Evolutionary conservation across 164 flowering plant species (phyloP), one percentile per base, ranked within the genome.

Genomic region (Piper longum): DNA sequence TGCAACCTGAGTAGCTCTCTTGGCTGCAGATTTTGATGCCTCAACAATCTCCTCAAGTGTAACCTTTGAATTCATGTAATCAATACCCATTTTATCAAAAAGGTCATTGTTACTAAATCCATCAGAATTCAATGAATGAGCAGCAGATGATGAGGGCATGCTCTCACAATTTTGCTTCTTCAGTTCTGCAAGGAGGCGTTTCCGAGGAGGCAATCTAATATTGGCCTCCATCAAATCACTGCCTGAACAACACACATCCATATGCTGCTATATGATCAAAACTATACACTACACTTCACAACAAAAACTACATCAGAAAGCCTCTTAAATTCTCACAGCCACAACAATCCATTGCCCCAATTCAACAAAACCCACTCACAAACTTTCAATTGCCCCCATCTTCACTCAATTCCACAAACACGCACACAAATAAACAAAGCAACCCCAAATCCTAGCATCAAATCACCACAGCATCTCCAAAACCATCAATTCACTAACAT

Each of bases 131-230:
- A 79, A 70, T 64, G 65, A 69, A 59, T 51, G 45, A 43, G 18
- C 52, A 5, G 14, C 66, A 9, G 80, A 70, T 3, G 68, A 62
- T 39, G 62, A 69, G n/a, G 72, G 68, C 17, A 70, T 59, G 43
- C 62, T 72, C 72, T 75, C 79, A 13, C 73, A 68, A 70, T 57
- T 85, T 74, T 83, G 88, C 63, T 75, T 86, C 78, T 88, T 92
- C 73, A 86, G 70, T 62, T 91, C 95, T 11, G 96, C 96, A 62
- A 92, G 87, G 2, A 92, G 81, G 17, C 96, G 85, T 76, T 92
- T 92, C 58, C 96, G 81, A 43, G 96, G 98, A 54, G 98, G 96
- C 71, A 89, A 77, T 26, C 36, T 26, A 17, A 82, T 80, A 76
- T 83, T 89, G 1, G 79, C 78, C 66, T 88, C 91, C 78, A 82